Base-by-base conservation (phyloP, 805 yeast genomes). In the Metschnikowia proteae region DNA sequence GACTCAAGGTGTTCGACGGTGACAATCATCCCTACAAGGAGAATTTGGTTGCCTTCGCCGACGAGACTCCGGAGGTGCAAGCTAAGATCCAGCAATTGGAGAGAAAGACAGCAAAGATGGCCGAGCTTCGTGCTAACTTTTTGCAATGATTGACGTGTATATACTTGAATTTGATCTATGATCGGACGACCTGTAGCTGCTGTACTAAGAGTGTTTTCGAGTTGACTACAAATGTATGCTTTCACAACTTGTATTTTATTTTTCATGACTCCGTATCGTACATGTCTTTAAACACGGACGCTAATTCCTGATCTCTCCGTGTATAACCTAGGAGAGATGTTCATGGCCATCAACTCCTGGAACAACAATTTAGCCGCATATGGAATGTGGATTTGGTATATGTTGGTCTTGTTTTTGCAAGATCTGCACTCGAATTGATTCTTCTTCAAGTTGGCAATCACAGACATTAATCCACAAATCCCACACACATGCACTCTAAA, bases 291-390 rank as follows among this genome's bases (percentile, higher is more conserved):
- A 27, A 60, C 69, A 47, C 77, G 65, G 42, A 71, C 67, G 43
- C 76, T 67, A 11, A 76, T 71, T 5, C 86, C 87, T 8, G 90
- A 81, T 59, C 91, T 82, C 59, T 92, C 97, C n/a, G 98, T 89
- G 70, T 92, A 92, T 75, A 92, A 71, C 73, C 99, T 84, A 47
- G 98, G 99, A 22, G 97, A 86, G 62, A 94, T 94, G 70, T 94
- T 94, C 99, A 94, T 94, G 37, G 99, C 96, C 98, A 94, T 94
- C 65, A 94, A 80, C 74, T 94, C 99, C 75, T 94, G 99, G 89
- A 94, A 94, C 67, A 94, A 75, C 65, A 94, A 79, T 74, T 94
- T 94, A 47, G 99, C 99, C 42, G 99, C 99, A 68, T 94, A 94
- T 42, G 99, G 99, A 63, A 94, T 88, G 64, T 92, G 96, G 58